A percentile compares a stretch with the other conserved stretches of the same genome.
Conservation (phyloP, 345 rosid species). For the Salix exigua region DNA sequence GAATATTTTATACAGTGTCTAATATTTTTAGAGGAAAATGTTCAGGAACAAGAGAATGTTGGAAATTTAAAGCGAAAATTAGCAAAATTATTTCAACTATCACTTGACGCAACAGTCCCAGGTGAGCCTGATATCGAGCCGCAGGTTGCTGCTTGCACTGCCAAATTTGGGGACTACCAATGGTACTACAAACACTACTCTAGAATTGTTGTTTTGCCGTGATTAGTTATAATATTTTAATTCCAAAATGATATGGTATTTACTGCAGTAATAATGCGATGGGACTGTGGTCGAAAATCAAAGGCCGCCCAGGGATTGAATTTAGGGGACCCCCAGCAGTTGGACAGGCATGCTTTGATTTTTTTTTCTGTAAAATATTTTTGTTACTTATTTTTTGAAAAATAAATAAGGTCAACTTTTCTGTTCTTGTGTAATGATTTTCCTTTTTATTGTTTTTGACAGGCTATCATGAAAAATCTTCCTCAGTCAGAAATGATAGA, state of each 20-base stretch:
- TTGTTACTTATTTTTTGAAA: too few relatives aligned
- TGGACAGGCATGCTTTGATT: constrained; percentile 55
- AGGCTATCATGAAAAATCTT: constrained; percentile 74
- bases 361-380: neutral
- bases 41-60: constrained; percentile 47
- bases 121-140: constrained; percentile 62
- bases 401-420: neutral
- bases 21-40: neutral
- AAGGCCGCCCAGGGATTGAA: constrained; percentile 50
- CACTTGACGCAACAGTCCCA: constrained; percentile 61
- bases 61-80: constrained; percentile 64
- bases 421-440: neutral
- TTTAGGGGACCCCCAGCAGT: constrained; percentile 77
- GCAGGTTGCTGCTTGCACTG: constrained; percentile 57
- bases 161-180: constrained; percentile 84
- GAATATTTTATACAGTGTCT: neutral
- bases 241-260: neutral
- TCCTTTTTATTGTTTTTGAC: constrained; percentile 3
- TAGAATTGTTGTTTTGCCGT: neutral
- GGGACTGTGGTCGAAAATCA: constrained; percentile 71
- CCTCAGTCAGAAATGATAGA: constrained; percentile 80
- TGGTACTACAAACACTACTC: constrained; percentile 39
- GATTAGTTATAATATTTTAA: neutral
- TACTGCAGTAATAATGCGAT: constrained; percentile 80
- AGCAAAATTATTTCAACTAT: constrained; percentile 52